These are phyloP conservation scores for Prunus yedoensis DNA, from an alignment of 331 rosid species.

Conservation along the genomic window DNA sequence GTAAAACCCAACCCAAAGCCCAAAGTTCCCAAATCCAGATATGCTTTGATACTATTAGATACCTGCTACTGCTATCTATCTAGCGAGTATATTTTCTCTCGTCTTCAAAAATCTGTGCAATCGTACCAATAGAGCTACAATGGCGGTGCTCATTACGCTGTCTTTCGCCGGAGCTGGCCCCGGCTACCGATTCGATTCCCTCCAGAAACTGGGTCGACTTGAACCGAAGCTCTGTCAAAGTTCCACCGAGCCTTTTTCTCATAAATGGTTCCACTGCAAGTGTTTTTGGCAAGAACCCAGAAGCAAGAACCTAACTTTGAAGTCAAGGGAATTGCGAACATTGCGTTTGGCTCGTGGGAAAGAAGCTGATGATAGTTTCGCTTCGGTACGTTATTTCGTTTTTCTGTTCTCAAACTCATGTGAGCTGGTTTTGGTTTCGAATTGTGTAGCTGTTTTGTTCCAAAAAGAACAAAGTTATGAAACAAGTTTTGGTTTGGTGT, in stretches of 20 bases:
- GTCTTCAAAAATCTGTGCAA: background rate
- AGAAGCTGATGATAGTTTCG: slow-evolving; percentile 60
- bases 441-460: background rate
- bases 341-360: slow-evolving; percentile 54
- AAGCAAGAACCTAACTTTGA: slow-evolving; percentile 24
- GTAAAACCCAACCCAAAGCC: background rate
- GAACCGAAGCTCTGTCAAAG: slow-evolving; percentile 24
- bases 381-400: slow-evolving; percentile 43
- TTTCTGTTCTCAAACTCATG: background rate
- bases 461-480: background rate
- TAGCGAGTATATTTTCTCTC: background rate
- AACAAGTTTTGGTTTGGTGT: background rate
- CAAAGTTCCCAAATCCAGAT: background rate
- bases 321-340: slow-evolving; percentile 23
- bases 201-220: slow-evolving; percentile 30
- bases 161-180: slow-evolving; percentile 43
- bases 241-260: slow-evolving; percentile 35
- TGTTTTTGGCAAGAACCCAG: slow-evolving; percentile 35
- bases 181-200: slow-evolving; percentile 32
- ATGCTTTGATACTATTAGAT: too few species aligned
- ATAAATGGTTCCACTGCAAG: slow-evolving; percentile 13
- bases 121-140: slow-evolving; percentile 11
- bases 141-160: slow-evolving; percentile 52
- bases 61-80: background rate
- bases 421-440: slow-evolving; percentile 5